Evolutionary conservation across 345 rosid genomes (phyloP).

Genomic region (Citrus unshiu): DNA sequence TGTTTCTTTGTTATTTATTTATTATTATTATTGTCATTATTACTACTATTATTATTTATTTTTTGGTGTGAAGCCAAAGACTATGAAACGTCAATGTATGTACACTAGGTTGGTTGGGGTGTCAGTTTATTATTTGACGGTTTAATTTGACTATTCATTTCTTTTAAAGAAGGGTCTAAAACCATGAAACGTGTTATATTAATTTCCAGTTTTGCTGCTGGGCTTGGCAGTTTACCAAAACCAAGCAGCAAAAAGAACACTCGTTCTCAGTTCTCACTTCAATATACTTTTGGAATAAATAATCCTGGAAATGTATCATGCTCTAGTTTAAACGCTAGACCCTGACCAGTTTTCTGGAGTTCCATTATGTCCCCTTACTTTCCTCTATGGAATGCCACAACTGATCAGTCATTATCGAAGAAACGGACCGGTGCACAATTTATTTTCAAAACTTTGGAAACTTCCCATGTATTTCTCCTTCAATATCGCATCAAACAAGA

Average conservation of each 20-base stretch:
- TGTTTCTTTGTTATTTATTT: not conserved
- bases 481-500: no score
- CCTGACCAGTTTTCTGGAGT: not conserved
- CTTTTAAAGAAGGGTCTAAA: no score
- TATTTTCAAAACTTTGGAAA: not conserved
- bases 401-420: not conserved
- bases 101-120: no score
- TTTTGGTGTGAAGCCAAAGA: no score
- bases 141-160: no score
- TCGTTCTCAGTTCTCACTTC: no score
- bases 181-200: not conserved
- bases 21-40: no score
- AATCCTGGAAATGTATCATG: not conserved
- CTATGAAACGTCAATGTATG: no score
- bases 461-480: not conserved
- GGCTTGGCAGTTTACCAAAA: not conserved
- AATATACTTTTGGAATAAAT: not conserved
- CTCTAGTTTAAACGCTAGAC: not conserved
- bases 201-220: conserved; percentile 3
- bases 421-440: not conserved
- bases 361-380: no score
- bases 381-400: no score
- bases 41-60: no score
- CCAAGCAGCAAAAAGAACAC: not conserved
- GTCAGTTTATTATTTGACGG: no score